phyloP scores from a whole-genome alignment of 2,329 filamentous ascomycete species.

The Cladorrhinum sp. region DNA sequence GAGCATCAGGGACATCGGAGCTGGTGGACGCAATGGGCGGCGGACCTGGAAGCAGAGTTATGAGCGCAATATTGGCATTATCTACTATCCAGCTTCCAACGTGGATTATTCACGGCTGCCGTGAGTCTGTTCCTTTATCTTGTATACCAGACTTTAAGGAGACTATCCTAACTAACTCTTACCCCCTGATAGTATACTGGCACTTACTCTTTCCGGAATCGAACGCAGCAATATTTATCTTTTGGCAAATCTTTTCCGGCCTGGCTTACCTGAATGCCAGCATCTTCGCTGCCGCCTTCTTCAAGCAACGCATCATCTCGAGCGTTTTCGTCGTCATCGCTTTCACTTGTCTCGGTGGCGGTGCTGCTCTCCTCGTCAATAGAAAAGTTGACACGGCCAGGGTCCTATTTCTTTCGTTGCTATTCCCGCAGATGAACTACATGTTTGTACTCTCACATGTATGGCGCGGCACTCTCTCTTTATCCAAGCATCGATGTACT shows the following conservation, averaged over 20 bases:
- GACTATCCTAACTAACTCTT: background rate
- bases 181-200: constrained; percentile 29
- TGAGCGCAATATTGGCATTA: constrained; percentile 30
- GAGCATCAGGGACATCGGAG: constrained; percentile 33
- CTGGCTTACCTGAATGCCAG: constrained; percentile 60
- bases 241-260: constrained; percentile 47
- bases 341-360: constrained; percentile 16
- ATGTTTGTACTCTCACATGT: constrained; percentile 32
- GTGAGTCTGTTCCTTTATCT: constrained; percentile 11
- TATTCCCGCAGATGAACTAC: constrained; percentile 35
- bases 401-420: constrained; percentile 26
- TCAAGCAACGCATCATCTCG: constrained; percentile 25
- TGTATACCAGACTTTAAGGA: background rate
- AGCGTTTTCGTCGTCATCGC: constrained; percentile 19
- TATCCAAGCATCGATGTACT: background rate
- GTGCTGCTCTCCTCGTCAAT: constrained; percentile 19
- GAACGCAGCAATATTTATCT: constrained; percentile 34
- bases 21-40: constrained; percentile 46
- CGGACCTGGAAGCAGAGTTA: constrained; percentile 25
- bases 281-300: constrained; percentile 51
- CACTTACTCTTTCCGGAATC: constrained; percentile 31
- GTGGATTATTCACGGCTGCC: constrained; percentile 37
- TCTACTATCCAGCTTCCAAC: constrained; percentile 35
- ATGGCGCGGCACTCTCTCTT: background rate
- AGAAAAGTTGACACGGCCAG: constrained; percentile 11